phyloP scores from a whole-genome alignment of 2,329 filamentous ascomycete species.

The Fusarium irregulare region DNA sequence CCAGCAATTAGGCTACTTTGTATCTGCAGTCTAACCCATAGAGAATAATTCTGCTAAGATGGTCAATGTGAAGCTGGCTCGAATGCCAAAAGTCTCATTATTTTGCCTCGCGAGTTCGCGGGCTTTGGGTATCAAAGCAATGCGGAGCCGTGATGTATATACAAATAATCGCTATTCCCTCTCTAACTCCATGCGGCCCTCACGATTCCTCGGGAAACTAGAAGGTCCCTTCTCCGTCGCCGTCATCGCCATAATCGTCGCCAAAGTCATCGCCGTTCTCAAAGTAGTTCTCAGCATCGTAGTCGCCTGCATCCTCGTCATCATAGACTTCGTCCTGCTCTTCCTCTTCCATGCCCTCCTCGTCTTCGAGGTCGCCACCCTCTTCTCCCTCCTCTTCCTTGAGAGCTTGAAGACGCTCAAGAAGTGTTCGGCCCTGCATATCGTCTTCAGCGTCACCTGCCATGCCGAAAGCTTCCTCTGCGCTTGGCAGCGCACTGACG shows the following conservation, averaged over 20 bases:
- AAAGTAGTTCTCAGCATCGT: conserved; percentile 71
- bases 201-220: conserved; percentile 30
- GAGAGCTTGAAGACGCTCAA: conserved; percentile 59
- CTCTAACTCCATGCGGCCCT: conserved; percentile 7
- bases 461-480: conserved; percentile 63
- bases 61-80: neutral
- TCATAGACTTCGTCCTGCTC: conserved; percentile 64
- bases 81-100: conserved; percentile 19
- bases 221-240: conserved; percentile 60
- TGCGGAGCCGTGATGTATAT: conserved; percentile 33
- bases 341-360: conserved; percentile 59
- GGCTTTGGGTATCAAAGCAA: conserved; percentile 47
- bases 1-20: too few relatives aligned
- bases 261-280: conserved; percentile 67
- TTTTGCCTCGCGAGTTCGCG: conserved; percentile 35
- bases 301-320: conserved; percentile 70
- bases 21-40: too few relatives aligned
- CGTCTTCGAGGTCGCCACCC: conserved; percentile 61
- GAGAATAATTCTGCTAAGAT: neutral
- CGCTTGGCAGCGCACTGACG: conserved; percentile 61
- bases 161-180: conserved; percentile 32
- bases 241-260: conserved; percentile 63
- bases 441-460: conserved; percentile 41
- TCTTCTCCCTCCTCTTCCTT: conserved; percentile 64
- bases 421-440: conserved; percentile 52